Evolutionary conservation across 192 early-diverging fungal species (phyloP), one percentile per base, ranked within the genome.

Genomic region (Phlyctochytrium bullatum): DNA sequence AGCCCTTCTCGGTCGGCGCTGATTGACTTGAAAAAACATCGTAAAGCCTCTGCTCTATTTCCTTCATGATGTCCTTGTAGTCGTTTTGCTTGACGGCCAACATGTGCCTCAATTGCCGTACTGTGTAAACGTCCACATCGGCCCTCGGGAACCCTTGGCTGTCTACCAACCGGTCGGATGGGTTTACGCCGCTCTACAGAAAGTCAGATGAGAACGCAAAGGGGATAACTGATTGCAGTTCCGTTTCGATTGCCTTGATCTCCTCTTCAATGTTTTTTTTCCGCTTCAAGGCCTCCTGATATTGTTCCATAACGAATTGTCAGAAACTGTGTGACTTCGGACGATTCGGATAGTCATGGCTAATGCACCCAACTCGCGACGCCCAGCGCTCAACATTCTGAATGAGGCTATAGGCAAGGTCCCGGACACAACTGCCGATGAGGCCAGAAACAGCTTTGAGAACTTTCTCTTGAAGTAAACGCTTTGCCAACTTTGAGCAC

Each of bases 401-500:
- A 68, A 76, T 30, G 77, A 78, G 20, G 68, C 47, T 27, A 80
- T 90, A 52, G 70, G 78, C 1, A 78, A 78, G 65, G 82, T 84
- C 0, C 76, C 89, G 36, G 92, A 94, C 73, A 79, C 84, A 33
- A 83, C 85, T 17, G 91, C 88, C 20, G 82, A 88, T 52, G 74
- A 82, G 28, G 89, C 89, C 53, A 77, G 86, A 64, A 66, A 81
- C 20, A 78, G 78, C 29, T 94, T 94, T 69, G 89, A 91, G 67
- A 53, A 71, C 23, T 93, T 93, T 72, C 70, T 94, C 32, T 77
- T 80, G 56, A 76, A 62, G 78, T 92, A 66, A 17, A 33, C 40
- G 20, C 20, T 6, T 47, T 50, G 35, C 54, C 67, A 28, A 27
- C 3, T 20, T 4, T 54, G n/a, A 4, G 3, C 14, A 69, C 30